A percentile compares a stretch with the other conserved stretches of the same genome.
Evolutionary conservation across 768 basidiomycete species (phyloP).

Genomic region (Mrakia frigida): DNA sequence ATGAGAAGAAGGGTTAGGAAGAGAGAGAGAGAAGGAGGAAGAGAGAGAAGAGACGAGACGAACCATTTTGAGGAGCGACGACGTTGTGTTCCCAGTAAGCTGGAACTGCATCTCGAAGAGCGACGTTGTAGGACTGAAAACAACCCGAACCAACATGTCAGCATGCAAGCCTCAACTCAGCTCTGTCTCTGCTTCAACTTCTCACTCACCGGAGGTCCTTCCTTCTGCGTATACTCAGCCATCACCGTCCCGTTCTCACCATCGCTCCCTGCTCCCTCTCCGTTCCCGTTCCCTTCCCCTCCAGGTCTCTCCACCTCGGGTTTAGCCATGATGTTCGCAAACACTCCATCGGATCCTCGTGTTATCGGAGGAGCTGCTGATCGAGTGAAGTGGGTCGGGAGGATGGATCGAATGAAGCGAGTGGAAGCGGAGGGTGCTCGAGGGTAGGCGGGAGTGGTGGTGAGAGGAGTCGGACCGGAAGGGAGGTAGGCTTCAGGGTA

Average conservation of each 20-base stretch:
- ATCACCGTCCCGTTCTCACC: constrained; percentile 52
- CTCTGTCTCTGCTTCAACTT: background rate
- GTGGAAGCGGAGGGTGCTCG: constrained; percentile 21
- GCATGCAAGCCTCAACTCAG: background rate
- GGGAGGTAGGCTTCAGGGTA: constrained; percentile 31
- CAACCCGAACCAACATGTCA: background rate
- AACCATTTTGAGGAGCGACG: constrained; percentile 57
- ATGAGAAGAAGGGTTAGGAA: constrained; percentile 42
- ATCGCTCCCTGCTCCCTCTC: constrained; percentile 36
- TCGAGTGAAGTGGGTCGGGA: constrained; percentile 31
- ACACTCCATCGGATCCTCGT: constrained; percentile 81
- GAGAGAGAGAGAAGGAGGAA: constrained; percentile 44
- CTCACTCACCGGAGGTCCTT: constrained; percentile 73
- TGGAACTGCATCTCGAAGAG: constrained; percentile 83
- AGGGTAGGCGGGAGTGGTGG: constrained; percentile 31
- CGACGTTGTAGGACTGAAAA: constrained; percentile 71
- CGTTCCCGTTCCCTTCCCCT: constrained; percentile 22
- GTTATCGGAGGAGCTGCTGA: constrained; percentile 36
- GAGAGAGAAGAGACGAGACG: constrained; percentile 34
- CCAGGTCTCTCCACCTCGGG: constrained; percentile 51
- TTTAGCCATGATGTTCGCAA: constrained; percentile 88
- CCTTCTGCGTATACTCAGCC: constrained; percentile 76
- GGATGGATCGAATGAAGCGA: constrained; percentile 33
- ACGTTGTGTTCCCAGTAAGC: constrained; percentile 97
- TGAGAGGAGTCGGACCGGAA: constrained; percentile 31